A percentile compares a stretch with the other conserved stretches of the same genome.
phyloP scores from a whole-genome alignment of 106 monocot genomes.

The Dioscorea alata region DNA sequence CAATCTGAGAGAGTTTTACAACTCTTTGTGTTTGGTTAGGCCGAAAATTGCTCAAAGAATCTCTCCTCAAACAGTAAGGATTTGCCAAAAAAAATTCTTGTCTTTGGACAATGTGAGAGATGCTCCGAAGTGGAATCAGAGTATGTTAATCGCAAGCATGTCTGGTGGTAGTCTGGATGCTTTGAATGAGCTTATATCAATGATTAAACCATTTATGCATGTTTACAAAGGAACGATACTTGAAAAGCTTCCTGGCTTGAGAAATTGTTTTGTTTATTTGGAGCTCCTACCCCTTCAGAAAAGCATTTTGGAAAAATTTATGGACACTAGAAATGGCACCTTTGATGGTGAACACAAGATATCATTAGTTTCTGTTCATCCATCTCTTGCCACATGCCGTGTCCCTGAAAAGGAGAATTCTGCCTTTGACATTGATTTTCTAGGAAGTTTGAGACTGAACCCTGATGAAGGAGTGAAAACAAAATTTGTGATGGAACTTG shows the following conservation, averaged over 20 bases:
- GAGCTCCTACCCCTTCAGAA: slow-evolving; percentile 44
- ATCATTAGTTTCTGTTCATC: slow-evolving; percentile 48
- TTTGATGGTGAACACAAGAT: slow-evolving; percentile 35
- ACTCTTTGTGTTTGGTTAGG: slow-evolving; percentile 53
- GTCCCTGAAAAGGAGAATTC: slow-evolving; percentile 27
- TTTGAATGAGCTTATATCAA: slow-evolving; percentile 24
- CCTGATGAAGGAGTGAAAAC: slow-evolving; percentile 65
- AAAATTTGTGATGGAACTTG: slow-evolving; percentile 61
- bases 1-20: slow-evolving; percentile 71
- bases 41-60: slow-evolving; percentile 45
- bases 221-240: slow-evolving; percentile 55
- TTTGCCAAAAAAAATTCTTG: slow-evolving; percentile 5
- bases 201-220: slow-evolving; percentile 61
- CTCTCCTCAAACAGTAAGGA: slow-evolving; percentile 10
- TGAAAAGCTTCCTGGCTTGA: slow-evolving; percentile 45
- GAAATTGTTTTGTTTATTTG: slow-evolving; percentile 46
- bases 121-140: slow-evolving; percentile 32
- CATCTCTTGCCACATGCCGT: slow-evolving; percentile 27
- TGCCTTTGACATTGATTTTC: slow-evolving; percentile 9
- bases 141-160: slow-evolving; percentile 16
- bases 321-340: neutral
- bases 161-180: slow-evolving; percentile 15
- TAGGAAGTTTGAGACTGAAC: slow-evolving; percentile 22
- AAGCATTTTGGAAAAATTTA: slow-evolving; percentile 20
- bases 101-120: slow-evolving; percentile 6